Percentiles rank a stretch among this genome's conserved stretches.
phyloP scores from a whole-genome alignment of 129 eudicot genomes.

The Centaurea solstitialis region DNA sequence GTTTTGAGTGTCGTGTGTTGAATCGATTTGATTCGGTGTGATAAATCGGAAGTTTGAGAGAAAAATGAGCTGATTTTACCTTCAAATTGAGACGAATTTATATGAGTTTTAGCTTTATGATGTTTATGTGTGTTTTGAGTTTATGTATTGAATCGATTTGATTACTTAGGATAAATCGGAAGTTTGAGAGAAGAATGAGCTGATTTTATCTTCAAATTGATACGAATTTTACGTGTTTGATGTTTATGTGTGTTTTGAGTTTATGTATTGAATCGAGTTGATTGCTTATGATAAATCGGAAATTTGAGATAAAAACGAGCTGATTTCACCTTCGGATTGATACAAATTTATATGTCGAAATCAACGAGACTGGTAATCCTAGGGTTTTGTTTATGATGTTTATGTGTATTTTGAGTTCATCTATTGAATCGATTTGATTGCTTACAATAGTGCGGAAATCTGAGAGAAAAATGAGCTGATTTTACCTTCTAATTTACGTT shows the following conservation, averaged over 20 bases:
- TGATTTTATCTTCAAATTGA: background rate
- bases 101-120: background rate
- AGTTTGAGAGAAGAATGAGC: background rate
- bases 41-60: too few relatives aligned
- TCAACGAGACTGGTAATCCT: conserved; percentile 78
- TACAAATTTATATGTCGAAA: conserved; percentile 40
- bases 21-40: background rate
- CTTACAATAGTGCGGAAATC: background rate
- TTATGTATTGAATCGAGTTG: too few relatives aligned
- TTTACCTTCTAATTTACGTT: background rate
- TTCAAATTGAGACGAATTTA: background rate
- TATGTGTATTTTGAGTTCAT: background rate
- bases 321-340: background rate
- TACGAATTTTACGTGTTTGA: background rate
- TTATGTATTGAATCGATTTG: too few relatives aligned
- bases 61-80: background rate
- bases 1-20: background rate
- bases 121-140: too few relatives aligned
- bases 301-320: background rate
- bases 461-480: background rate
- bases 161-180: background rate
- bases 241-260: too few relatives aligned
- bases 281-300: background rate
- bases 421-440: background rate
- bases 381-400: background rate